Evolutionary conservation across 768 basidiomycete species (phyloP), one percentile per base, ranked within the genome.

Genomic region (Nevesoporus exiguus): DNA sequence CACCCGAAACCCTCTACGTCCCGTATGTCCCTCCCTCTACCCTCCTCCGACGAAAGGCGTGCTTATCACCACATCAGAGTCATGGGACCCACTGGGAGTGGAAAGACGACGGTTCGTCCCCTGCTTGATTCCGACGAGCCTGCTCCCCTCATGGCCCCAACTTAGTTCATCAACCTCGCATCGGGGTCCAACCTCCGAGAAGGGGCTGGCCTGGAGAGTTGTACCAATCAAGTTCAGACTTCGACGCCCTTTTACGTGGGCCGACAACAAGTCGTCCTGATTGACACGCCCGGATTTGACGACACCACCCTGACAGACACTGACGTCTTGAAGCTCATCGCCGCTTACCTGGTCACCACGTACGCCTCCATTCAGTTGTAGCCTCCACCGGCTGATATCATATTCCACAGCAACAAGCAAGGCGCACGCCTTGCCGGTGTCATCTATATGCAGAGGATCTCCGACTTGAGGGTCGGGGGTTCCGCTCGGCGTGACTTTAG

Each of bases 271-370:
- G 71, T 84, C 31, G 70, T 73, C 13, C 66, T 85, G 27, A 75
- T 85, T 49, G 84, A 85, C 56, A 85, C 83, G 0, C 83, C 83
- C 7, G 83, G 83, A 1, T 85, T 84, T 59, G 83, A 84, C 62
- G 81, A 84, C 55, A 79, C 81, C 4, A 61, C 49, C 27, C 63
- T 72, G 55, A 79, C 75, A 33, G 81, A 83, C 56, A 74, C 76
- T 1, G 80, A 79, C 33, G 73, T 83, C 27, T 58, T 83, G 36
- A 75, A 71, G 41, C 74, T 79, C 73, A 81, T 82, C 25, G 76
- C 80, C 54, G 75, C 43, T 17, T 71, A 71, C 60, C 55, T 70
- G 3, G 65, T 67, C 56, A 56, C 66, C 36, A 71, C 68, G 69
- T 71, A 64, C 8, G 69, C 29, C n/a, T 11, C 14, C 40, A 9